Conservation (phyloP, 768 basidiomycete species). For the Hygrophorus pudorinus region DNA sequence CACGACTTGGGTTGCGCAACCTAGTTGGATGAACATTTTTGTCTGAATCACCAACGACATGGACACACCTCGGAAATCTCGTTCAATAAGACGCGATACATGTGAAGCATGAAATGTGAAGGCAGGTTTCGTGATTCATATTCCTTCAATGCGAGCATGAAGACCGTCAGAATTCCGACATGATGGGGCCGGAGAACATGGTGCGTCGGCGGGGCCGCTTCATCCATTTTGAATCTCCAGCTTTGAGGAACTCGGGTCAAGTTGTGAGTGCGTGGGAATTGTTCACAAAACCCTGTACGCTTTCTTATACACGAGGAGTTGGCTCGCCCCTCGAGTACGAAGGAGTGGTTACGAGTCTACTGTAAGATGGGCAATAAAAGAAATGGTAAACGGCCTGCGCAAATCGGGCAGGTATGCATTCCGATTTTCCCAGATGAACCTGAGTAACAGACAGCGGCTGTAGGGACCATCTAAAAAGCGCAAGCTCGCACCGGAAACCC, state of each 20-base stretch:
- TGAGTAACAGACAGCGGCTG: not conserved
- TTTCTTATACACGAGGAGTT: no score
- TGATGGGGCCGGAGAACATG: slow-evolving; percentile 74
- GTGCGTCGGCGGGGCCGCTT: slow-evolving; percentile 51
- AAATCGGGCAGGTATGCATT: slow-evolving; percentile 16
- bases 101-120: slow-evolving; percentile 45
- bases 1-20: no score
- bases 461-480: slow-evolving; percentile 49
- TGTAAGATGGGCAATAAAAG: not conserved
- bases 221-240: slow-evolving; percentile 17
- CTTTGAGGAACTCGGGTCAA: not conserved
- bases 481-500: slow-evolving; percentile 32
- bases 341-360: no score
- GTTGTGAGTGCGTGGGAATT: slow-evolving; percentile 1
- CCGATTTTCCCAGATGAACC: not conserved
- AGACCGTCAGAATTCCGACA: slow-evolving; percentile 52
- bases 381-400: slow-evolving; percentile 23
- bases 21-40: slow-evolving; percentile 25
- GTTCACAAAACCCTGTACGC: no score
- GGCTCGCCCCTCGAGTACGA: no score
- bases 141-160: slow-evolving; percentile 56
- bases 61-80: slow-evolving; percentile 60
- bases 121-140: slow-evolving; percentile 44
- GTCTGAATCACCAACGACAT: not conserved
- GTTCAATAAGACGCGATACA: slow-evolving; percentile 56